These are phyloP conservation scores for Hymenoscyphus salicellus DNA, from an alignment of 2,329 filamentous ascomycete genomes.

Conservation along the genomic window DNA sequence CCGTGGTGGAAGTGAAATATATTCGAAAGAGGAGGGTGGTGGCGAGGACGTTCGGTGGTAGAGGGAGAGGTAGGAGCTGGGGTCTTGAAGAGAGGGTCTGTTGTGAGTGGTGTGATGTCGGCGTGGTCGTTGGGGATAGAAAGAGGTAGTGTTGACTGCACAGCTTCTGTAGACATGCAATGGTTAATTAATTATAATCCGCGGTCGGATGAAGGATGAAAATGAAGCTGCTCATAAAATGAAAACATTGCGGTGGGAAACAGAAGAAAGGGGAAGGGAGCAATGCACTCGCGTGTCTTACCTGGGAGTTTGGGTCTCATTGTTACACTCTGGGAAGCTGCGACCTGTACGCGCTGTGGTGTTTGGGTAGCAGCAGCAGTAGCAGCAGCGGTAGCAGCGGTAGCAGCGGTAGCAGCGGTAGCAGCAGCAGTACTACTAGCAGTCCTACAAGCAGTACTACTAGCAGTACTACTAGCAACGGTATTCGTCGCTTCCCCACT, in stretches of 20 bases:
- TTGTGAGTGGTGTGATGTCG: background rate
- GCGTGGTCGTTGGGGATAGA: background rate
- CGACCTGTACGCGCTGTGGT: background rate
- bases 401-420: too few species aligned
- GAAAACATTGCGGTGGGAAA: background rate
- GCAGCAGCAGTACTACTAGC: too few species aligned
- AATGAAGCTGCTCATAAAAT: background rate
- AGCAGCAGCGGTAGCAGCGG: background rate
- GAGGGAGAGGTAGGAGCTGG: background rate
- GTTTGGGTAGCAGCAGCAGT: background rate
- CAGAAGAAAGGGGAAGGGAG: background rate
- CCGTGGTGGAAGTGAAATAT: slow-evolving; percentile 11
- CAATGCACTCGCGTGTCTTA: slow-evolving; percentile 1
- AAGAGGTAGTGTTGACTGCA: background rate
- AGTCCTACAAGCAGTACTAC: too few species aligned
- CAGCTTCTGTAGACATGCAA: background rate
- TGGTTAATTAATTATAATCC: background rate
- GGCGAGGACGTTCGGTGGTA: background rate
- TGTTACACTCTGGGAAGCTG: background rate
- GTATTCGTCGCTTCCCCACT: background rate
- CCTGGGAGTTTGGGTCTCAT: background rate
- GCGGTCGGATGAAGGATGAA: background rate
- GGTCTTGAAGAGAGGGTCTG: background rate
- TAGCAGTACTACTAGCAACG: too few species aligned
- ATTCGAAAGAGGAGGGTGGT: slow-evolving; percentile 12